These are phyloP conservation scores for Bruguiera parviflora DNA, from an alignment of 345 rosid genomes.

Conservation along the genomic window DNA sequence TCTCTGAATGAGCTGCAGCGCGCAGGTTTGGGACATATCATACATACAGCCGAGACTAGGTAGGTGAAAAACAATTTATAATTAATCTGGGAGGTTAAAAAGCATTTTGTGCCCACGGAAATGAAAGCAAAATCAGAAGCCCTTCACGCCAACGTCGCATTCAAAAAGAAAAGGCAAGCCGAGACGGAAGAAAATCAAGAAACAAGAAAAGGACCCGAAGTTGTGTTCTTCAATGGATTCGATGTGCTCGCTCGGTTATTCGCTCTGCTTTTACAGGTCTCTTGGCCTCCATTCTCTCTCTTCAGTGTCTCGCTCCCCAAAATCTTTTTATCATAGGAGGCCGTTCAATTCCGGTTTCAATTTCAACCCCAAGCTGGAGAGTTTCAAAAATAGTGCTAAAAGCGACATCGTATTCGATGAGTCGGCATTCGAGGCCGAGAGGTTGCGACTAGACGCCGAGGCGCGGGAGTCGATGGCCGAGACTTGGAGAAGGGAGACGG, in stretches of 20 bases:
- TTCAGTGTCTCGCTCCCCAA: background rate
- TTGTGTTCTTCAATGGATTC: constrained; percentile 21
- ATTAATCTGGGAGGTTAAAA: too few species aligned
- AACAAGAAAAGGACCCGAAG: background rate
- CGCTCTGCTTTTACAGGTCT: constrained; percentile 7
- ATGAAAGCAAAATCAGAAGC: too few species aligned
- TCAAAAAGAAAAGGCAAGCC: too few species aligned
- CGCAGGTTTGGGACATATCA: too few species aligned
- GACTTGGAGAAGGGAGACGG: constrained; percentile 40
- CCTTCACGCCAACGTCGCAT: too few species aligned
- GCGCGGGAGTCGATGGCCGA: constrained; percentile 72
- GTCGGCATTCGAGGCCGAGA: constrained; percentile 58
- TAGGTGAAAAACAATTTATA: too few species aligned
- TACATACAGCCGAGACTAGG: too few species aligned
- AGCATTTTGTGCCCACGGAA: too few species aligned
- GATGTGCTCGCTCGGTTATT: constrained; percentile 12
- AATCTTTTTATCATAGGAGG: background rate
- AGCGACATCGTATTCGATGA: constrained; percentile 42
- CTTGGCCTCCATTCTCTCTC: constrained; percentile 1
- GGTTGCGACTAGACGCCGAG: constrained; percentile 59
- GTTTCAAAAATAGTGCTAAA: constrained; percentile 4
- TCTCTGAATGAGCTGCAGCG: background rate
- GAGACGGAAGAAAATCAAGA: too few species aligned
- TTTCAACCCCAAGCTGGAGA: constrained; percentile 21
- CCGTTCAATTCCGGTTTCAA: background rate